Base-by-base conservation (phyloP, 306 rosid genomes). In the Urtica urens region DNA sequence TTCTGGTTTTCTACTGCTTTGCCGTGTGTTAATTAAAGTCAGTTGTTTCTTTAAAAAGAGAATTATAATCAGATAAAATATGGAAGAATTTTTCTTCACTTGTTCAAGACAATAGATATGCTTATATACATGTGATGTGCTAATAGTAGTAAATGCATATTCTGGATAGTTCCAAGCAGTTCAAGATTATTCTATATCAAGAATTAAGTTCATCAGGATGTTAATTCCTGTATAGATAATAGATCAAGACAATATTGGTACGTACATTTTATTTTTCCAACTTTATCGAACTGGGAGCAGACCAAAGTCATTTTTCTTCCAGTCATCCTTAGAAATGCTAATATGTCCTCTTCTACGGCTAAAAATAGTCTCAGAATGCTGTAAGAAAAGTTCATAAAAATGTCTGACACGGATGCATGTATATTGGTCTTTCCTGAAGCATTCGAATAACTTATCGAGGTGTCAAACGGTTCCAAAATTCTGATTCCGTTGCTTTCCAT, bases 401-500 rank as follows among this genome's bases (percentile, higher is more conserved):
- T 65, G 71, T 90, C 94, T 4, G 97, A 79, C 62, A 79, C 78
- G 49, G 73, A 75, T 44, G 85, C 54, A 79, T 75, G 87, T 42
- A 90, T 69, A 66, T 79, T 79, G 64, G 94, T 84, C 76, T 78
- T 90, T 70, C 94, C 92, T 42, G 80, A 77, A 64, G 94, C 80
- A 45, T 85, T 85, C 11, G 95, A 90, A 66, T 81, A 90, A 66
- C 78, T 79, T 59, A 85, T 53, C 23, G 78, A 74, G 45, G 92
- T 72, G 67, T 90, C 94, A 63, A 90, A 90, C 23, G 97, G 97
- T 72, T 90, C 97, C 87, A 90, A 58, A 75, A 90, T 85, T 66
- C 78, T 71, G 77, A 81, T 74, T 51, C 95, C 97, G 49, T 69
- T 81, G 69, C 95, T 90, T 78, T 90, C 95, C 95, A 90, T 85